Evolutionary conservation across 1,284 basidiomycete genomes (phyloP).

Genomic region (Microstroma glucosiphilum): DNA sequence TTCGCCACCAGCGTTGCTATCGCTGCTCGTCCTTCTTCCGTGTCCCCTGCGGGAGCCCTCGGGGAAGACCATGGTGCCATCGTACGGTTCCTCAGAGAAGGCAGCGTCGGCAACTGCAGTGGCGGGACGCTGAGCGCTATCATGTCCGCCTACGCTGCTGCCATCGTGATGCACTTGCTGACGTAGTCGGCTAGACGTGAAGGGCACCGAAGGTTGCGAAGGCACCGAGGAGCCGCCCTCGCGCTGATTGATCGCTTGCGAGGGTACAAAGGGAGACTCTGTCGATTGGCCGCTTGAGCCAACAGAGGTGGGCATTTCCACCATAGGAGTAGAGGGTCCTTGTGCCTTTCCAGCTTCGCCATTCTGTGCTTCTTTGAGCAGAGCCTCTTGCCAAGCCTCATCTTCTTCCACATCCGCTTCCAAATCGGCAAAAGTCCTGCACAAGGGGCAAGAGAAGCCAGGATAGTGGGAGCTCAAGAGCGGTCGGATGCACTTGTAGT

Average conservation of each 20-base stretch:
- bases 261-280: neutral
- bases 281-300: neutral
- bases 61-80: neutral
- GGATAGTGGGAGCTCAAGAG: conserved; percentile 78
- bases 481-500: conserved; percentile 95
- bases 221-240: neutral
- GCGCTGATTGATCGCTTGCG: neutral
- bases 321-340: neutral
- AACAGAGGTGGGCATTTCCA: neutral
- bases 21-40: neutral
- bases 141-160: neutral
- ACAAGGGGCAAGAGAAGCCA: conserved; percentile 90
- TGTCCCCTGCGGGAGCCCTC: too few species aligned
- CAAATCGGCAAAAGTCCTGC: conserved; percentile 74
- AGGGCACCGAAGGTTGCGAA: neutral
- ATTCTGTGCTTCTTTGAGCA: conserved; percentile 30
- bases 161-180: neutral
- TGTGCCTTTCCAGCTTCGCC: conserved; percentile 15
- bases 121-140: neutral
- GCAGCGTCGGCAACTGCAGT: neutral
- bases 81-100: neutral
- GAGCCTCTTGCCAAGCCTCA: conserved; percentile 42
- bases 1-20: neutral
- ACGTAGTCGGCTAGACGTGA: neutral
- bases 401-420: conserved; percentile 83